Conservation (phyloP, 768 basidiomycete genomes). For the Tephrocybe sp. region DNA sequence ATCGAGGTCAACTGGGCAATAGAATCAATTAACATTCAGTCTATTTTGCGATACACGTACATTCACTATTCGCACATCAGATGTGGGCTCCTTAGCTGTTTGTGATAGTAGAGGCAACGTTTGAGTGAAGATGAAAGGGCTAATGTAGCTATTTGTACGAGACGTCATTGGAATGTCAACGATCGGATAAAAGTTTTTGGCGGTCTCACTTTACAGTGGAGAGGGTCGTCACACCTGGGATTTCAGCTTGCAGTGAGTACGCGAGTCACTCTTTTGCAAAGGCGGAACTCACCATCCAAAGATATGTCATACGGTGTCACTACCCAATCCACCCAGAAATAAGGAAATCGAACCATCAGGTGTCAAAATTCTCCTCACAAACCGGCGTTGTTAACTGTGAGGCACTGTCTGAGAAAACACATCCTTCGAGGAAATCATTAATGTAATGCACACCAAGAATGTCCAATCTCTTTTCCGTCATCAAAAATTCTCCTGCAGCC, state of each 20-base stretch:
- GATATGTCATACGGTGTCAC: constrained; percentile 10
- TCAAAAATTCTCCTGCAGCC: constrained; percentile 49
- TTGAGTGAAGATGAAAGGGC: constrained; percentile 54
- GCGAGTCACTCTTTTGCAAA: no score
- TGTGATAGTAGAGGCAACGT: constrained; percentile 49
- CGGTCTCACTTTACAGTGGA: constrained; percentile 51
- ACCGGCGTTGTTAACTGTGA: constrained; percentile 56
- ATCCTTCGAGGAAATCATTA: not conserved
- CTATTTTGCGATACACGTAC: constrained; percentile 26
- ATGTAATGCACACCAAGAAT: constrained; percentile 41
- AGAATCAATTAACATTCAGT: no score
- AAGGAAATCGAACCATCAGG: not conserved
- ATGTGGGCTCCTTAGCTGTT: constrained; percentile 44
- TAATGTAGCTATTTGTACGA: constrained; percentile 44
- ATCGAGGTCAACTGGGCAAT: constrained; percentile 32
- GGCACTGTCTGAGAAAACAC: not conserved
- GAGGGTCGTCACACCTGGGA: constrained; percentile 38
- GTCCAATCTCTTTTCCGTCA: constrained; percentile 52
- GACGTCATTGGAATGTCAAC: no score
- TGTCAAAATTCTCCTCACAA: constrained; percentile 31
- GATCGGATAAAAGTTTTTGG: no score
- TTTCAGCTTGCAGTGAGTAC: no score
- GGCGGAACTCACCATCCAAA: constrained; percentile 14
- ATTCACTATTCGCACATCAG: constrained; percentile 63
- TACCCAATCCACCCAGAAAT: constrained; percentile 8